A percentile compares a stretch with the other conserved stretches of the same genome.
Evolutionary conservation across 2,329 filamentous ascomycete species (phyloP).

Genomic region (Neonectria coccinea): DNA sequence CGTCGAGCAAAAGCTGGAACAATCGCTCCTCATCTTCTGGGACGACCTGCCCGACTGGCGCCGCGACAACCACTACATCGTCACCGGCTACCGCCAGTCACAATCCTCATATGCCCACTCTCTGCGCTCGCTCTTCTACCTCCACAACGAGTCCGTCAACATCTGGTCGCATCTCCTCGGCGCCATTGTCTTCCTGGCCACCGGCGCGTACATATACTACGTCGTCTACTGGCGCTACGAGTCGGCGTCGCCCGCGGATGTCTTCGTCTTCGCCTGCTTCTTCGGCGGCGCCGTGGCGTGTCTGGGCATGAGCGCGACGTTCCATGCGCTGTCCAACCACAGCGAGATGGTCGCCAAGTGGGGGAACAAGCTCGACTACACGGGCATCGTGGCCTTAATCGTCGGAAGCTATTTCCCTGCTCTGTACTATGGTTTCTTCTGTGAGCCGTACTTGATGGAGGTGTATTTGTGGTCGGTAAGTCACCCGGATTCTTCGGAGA

Average conservation of each 20-base stretch:
- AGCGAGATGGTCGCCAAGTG: conserved; percentile 80
- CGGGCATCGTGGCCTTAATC: conserved; percentile 92
- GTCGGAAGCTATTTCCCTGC: conserved; percentile 92
- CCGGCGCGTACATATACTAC: conserved; percentile 65
- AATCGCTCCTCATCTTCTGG: conserved; percentile 63
- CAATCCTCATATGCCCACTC: conserved; percentile 61
- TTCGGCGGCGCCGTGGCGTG: conserved; percentile 79
- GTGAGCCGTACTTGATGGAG: conserved; percentile 71
- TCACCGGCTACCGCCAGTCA: conserved; percentile 64
- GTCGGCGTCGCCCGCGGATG: conserved; percentile 70
- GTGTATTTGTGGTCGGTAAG: conserved; percentile 81
- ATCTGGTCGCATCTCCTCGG: conserved; percentile 76
- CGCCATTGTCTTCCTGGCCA: conserved; percentile 66
- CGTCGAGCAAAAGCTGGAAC: conserved; percentile 55
- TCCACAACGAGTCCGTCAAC: conserved; percentile 73
- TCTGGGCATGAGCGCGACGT: conserved; percentile 85
- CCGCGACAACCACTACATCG: conserved; percentile 69
- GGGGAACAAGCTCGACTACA: conserved; percentile 94
- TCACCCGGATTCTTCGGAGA: conserved; percentile 28
- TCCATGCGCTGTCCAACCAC: conserved; percentile 88
- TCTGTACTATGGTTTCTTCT: conserved; percentile 88
- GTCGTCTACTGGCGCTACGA: conserved; percentile 74
- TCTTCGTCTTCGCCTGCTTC: conserved; percentile 82
- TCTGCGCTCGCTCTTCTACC: conserved; percentile 61
- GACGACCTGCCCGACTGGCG: conserved; percentile 70